phyloP scores from a whole-genome alignment of 2,329 filamentous ascomycete genomes.

The Sarocladium oryzae region DNA sequence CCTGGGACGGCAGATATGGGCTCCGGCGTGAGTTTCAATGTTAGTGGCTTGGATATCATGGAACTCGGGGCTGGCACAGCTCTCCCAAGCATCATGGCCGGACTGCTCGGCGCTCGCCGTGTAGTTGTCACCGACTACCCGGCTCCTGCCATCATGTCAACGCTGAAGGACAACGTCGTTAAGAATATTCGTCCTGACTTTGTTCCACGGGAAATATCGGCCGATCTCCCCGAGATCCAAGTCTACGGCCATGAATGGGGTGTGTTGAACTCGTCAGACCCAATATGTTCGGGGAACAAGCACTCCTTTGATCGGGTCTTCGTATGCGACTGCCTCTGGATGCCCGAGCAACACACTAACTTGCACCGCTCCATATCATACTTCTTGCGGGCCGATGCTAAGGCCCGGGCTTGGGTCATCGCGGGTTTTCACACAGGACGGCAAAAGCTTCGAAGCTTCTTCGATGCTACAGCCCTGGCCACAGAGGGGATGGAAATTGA shows the following conservation, averaged over 20 bases:
- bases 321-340: conserved; percentile 71
- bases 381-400: conserved; percentile 44
- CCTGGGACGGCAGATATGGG: conserved; percentile 3
- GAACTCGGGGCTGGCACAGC: conserved; percentile 64
- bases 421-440: conserved; percentile 68
- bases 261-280: conserved; percentile 28
- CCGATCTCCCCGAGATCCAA: conserved; percentile 21
- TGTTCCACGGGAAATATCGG: conserved; percentile 21
- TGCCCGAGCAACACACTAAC: conserved; percentile 63
- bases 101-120: conserved; percentile 35
- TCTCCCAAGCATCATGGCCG: conserved; percentile 43
- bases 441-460: conserved; percentile 59
- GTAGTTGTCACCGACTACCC: conserved; percentile 40
- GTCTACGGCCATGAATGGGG: conserved; percentile 63
- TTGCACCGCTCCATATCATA: conserved; percentile 55
- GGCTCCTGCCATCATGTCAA: conserved; percentile 49
- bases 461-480: conserved; percentile 39
- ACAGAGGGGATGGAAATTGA: conserved; percentile 49
- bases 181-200: conserved; percentile 37
- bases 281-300: conserved; percentile 19
- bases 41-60: conserved; percentile 45
- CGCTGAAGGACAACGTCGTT: conserved; percentile 52
- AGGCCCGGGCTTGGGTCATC: conserved; percentile 53
- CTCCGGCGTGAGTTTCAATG: conserved; percentile 30
- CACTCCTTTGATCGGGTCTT: conserved; percentile 54